phyloP scores from a whole-genome alignment of 179 eudicot species.

The Silene coronaria region DNA sequence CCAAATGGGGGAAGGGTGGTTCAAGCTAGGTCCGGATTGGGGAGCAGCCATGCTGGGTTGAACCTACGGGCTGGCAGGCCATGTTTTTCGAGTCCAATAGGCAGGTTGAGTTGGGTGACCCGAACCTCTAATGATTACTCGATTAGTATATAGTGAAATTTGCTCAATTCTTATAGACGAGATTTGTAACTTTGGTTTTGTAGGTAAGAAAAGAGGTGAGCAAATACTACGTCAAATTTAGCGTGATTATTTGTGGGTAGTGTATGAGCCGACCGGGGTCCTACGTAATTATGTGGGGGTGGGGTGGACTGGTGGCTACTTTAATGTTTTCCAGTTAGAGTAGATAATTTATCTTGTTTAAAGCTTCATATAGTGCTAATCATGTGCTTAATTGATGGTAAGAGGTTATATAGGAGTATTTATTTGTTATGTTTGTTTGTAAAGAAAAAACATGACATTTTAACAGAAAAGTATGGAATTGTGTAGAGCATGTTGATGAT shows the following conservation, averaged over 20 bases:
- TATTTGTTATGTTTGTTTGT: not conserved
- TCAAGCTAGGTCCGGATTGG: no score
- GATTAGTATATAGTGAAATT: no score
- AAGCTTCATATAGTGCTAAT: constrained; percentile 5
- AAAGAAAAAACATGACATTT: constrained; percentile 3
- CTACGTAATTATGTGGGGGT: no score
- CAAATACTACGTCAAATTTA: no score
- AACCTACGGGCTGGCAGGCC: no score
- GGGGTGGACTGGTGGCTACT: not conserved
- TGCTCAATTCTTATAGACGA: not conserved
- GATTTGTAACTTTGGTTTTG: not conserved
- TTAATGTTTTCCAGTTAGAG: not conserved
- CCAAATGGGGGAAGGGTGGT: no score
- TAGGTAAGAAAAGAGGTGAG: not conserved
- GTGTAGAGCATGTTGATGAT: not conserved
- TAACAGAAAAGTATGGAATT: not conserved
- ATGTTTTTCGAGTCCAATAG: no score
- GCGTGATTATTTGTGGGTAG: not conserved
- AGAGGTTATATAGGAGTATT: not conserved
- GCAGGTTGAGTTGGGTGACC: no score
- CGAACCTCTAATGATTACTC: no score
- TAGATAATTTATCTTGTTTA: not conserved
- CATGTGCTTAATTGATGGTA: constrained; percentile 5
- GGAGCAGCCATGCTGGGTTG: no score
- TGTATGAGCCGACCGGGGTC: not conserved